Base-by-base conservation (phyloP, 305 asterid species). In the Fraxinus xanthoxyloides region DNA sequence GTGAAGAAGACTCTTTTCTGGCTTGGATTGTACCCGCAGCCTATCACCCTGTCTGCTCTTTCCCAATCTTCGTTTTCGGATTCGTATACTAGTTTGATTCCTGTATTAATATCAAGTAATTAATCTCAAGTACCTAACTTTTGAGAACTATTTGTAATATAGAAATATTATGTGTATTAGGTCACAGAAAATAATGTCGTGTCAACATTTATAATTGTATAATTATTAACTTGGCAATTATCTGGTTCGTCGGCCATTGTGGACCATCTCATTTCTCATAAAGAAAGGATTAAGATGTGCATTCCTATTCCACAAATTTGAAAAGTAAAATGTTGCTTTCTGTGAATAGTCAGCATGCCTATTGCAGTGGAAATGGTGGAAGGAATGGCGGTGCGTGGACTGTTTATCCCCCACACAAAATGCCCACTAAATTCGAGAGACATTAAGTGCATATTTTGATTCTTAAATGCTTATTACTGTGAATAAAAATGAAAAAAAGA, bases 1-100 rank as follows among this genome's bases (percentile, higher is more conserved):
- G 98, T 94, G 87, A 95, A 93, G 86, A 89, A 91, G 0, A 95
- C 97, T 84, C 75, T 92, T 19, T 83, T 92, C 78, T 85, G 91
- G 72, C 38, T 46, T 21, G 97, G 97, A 80, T 89, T 86, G 77
- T 88, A 93, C 17, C 98, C 98, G 65, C 97, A 92, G 0, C 98
- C 98, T 1, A 95, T 89, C 1, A 90, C 95, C n/a, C 63, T 82
- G 15, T 85, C 93, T 56, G 76, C 72, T 63, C 77, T 88, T 75
- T 92, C 92, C 97, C 97, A 95, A 36, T 80, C 87, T 3, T 76
- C 79, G 3, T 70, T 87, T 74, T 87, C 89, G 8, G 95, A 89
- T 54, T 89, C 93, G 7, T 24, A 80, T 51, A 86, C 87, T 17
- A 92, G 89, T 85, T 88, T 89, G 40, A 70, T 87, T 75, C 97